Percentiles rank a stretch among this genome's conserved stretches.
Conservation (phyloP, 2,329 filamentous ascomycete species). For the Trichoderma atrobrunneum region DNA sequence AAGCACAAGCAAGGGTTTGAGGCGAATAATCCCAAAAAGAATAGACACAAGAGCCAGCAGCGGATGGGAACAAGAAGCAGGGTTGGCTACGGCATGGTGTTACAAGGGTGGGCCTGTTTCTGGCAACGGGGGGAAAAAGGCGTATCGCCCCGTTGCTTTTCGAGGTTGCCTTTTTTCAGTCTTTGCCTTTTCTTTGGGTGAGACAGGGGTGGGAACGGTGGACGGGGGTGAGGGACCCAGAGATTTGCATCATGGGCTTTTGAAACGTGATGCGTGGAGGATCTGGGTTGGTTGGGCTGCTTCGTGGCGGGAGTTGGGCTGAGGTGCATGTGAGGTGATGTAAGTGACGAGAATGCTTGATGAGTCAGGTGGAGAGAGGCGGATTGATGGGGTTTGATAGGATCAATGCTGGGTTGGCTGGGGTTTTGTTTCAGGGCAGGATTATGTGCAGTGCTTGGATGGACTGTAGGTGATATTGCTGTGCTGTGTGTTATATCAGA, state of each 20-base stretch:
- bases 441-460: background rate
- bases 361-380: background rate
- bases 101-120: background rate
- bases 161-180: background rate
- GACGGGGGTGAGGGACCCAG: background rate
- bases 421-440: background rate
- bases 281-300: slow-evolving; percentile 15
- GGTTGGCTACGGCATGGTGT: background rate
- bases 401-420: background rate
- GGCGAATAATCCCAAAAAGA: background rate
- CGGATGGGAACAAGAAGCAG: background rate
- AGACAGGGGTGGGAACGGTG: background rate
- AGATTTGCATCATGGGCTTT: slow-evolving; percentile 13
- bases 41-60: background rate
- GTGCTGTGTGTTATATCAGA: background rate
- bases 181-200: background rate
- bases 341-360: background rate
- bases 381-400: background rate
- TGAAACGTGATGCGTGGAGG: background rate
- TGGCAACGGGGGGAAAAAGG: background rate
- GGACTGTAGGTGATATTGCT: background rate
- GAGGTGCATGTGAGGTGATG: slow-evolving; percentile 1
- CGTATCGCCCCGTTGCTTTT: background rate
- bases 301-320: slow-evolving; percentile 12
- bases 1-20: background rate